Evolutionary conservation across 106 monocot species (phyloP).

Genomic region (Phalaenopsis aphrodite): DNA sequence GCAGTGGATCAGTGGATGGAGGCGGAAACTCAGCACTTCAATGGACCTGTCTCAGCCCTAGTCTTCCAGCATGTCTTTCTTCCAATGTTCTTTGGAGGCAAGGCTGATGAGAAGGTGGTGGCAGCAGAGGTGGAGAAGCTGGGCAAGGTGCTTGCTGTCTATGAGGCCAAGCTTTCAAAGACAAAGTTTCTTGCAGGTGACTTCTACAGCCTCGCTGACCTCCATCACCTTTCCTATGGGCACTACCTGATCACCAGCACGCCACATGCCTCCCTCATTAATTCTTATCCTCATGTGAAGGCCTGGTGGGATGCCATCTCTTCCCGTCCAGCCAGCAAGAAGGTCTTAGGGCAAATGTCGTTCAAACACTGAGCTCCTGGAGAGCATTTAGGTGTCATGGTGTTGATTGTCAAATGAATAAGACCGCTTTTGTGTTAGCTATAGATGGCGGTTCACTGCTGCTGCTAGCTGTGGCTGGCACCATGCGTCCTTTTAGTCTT

Average conservation of each 20-base stretch:
- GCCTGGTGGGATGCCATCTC: conserved; percentile 36
- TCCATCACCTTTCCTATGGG: conserved; percentile 29
- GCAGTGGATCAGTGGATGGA: conserved; percentile 24
- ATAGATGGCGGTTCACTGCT: too few species aligned
- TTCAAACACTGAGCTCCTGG: too few species aligned
- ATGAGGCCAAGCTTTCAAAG: conserved; percentile 33
- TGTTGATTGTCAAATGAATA: too few species aligned
- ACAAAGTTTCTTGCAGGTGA: conserved; percentile 45
- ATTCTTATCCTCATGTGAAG: conserved; percentile 27
- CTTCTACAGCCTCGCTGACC: conserved; percentile 44
- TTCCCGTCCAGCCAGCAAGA: conserved; percentile 21
- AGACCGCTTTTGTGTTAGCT: too few species aligned
- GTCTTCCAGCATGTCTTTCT: conserved; percentile 19
- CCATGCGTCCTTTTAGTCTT: too few species aligned
- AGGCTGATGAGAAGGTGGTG: conserved; percentile 20
- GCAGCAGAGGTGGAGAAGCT: conserved; percentile 28
- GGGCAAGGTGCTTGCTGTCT: conserved; percentile 51
- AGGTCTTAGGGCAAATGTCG: too few species aligned
- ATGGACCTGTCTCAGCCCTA: conserved; percentile 19
- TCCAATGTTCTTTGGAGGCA: conserved; percentile 25
- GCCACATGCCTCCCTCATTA: conserved; percentile 15
- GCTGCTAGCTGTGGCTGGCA: too few species aligned
- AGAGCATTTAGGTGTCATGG: too few species aligned
- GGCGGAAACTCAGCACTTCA: conserved; percentile 39
- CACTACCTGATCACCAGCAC: conserved; percentile 29